These are phyloP conservation scores for Talaromyces trachyspermus DNA, from an alignment of 495 filamentous ascomycete species.

Conservation along the genomic window DNA sequence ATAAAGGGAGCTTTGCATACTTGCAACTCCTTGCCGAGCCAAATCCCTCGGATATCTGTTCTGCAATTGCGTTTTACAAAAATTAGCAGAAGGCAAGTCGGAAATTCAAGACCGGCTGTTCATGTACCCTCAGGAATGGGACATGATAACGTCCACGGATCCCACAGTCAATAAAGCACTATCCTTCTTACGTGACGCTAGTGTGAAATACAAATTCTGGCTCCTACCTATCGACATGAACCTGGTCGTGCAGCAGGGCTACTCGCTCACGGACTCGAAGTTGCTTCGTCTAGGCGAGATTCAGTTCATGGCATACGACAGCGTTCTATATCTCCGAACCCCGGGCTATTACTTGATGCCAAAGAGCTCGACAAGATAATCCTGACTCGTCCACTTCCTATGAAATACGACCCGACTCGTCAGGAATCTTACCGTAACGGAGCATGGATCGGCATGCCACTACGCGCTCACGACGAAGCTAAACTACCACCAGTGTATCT, in stretches of 20 bases:
- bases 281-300: constrained; percentile 37
- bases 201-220: constrained; percentile 39
- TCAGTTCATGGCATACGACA: constrained; percentile 44
- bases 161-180: constrained; percentile 24
- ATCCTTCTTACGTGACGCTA: constrained; percentile 29
- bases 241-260: constrained; percentile 26
- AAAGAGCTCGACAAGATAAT: constrained; percentile 32
- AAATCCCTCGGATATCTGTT: constrained; percentile 40
- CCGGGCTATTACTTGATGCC: constrained; percentile 35
- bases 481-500: constrained; percentile 33
- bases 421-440: constrained; percentile 35
- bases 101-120: constrained; percentile 39
- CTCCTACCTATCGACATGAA: constrained; percentile 41
- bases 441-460: constrained; percentile 37
- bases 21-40: constrained; percentile 38
- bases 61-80: constrained; percentile 39
- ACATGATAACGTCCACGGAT: constrained; percentile 20
- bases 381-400: constrained; percentile 28
- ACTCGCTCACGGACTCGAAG: constrained; percentile 31
- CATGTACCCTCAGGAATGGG: constrained; percentile 43
- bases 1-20: constrained; percentile 34
- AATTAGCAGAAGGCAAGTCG: constrained; percentile 28
- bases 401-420: constrained; percentile 27
- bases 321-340: constrained; percentile 35
- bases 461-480: constrained; percentile 29